Conservation (phyloP, 2,329 filamentous ascomycete species). For the Trichoderma asperellum region DNA sequence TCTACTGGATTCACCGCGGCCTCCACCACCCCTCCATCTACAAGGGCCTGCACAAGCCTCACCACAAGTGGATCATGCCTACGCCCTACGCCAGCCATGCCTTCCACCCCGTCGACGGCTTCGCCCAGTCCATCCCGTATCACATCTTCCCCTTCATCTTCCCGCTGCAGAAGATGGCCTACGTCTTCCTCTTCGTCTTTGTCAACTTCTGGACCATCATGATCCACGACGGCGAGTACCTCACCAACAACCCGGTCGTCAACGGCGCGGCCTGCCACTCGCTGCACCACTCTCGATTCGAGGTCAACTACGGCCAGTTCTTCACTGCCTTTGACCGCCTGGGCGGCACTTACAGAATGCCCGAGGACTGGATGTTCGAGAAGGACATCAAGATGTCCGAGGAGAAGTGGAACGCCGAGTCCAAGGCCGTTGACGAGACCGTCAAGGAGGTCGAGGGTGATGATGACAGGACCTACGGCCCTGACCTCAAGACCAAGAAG, state of each 20-base stretch:
- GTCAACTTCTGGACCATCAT: slow-evolving; percentile 98
- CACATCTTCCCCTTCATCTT: slow-evolving; percentile 93
- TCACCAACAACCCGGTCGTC: slow-evolving; percentile 85
- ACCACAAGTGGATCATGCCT: slow-evolving; percentile 99
- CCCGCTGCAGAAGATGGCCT: slow-evolving; percentile 88
- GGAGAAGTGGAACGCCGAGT: slow-evolving; percentile 78
- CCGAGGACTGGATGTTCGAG: slow-evolving; percentile 84
- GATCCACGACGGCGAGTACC: slow-evolving; percentile 94
- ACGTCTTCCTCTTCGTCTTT: slow-evolving; percentile 83
- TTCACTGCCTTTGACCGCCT: slow-evolving; percentile 90
- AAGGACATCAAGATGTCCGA: slow-evolving; percentile 84
- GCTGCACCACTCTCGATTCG: slow-evolving; percentile 66
- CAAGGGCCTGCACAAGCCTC: slow-evolving; percentile 90
- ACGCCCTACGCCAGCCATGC: slow-evolving; percentile 91
- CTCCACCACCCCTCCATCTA: slow-evolving; percentile 79
- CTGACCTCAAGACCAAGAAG: slow-evolving; percentile 51
- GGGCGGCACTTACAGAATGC: slow-evolving; percentile 83
- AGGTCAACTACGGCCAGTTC: slow-evolving; percentile 87
- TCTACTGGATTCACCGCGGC: slow-evolving; percentile 90
- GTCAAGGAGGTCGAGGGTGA: slow-evolving; percentile 69
- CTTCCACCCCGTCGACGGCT: slow-evolving; percentile 94
- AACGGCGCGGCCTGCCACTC: slow-evolving; percentile 92
- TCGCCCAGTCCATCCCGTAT: slow-evolving; percentile 85
- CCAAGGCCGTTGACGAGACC: slow-evolving; percentile 73
- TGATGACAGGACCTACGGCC: slow-evolving; percentile 55